A percentile compares a stretch with the other conserved stretches of the same genome.
Evolutionary conservation across 805 yeast genomes (phyloP).

Genomic region (Kazachstania kunashirensis): DNA sequence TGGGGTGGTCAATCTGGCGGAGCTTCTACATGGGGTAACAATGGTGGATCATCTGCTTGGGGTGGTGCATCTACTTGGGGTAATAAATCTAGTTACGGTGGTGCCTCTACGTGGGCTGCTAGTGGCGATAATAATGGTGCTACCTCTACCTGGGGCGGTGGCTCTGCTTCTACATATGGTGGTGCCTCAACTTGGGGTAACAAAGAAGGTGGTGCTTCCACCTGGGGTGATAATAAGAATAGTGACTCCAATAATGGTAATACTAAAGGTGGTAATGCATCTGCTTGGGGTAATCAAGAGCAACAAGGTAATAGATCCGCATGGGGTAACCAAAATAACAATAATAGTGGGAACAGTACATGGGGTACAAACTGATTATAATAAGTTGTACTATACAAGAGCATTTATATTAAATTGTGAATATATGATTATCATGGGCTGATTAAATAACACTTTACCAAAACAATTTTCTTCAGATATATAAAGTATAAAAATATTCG

Average conservation of each 20-base stretch:
- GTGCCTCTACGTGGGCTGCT: constrained; percentile 40
- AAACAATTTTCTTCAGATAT: too few relatives aligned
- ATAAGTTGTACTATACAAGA: too few relatives aligned
- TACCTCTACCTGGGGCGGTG: constrained; percentile 39
- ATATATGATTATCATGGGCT: too few relatives aligned
- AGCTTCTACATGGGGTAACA: constrained; percentile 35
- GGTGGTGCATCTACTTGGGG: constrained; percentile 34
- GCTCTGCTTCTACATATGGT: constrained; percentile 31
- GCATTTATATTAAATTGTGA: too few relatives aligned
- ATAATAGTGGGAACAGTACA: constrained; percentile 26
- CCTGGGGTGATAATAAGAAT: constrained; percentile 31
- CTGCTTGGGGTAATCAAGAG: constrained; percentile 30
- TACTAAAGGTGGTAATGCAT: constrained; percentile 30
- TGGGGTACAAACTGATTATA: constrained; percentile 27
- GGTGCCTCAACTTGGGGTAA: constrained; percentile 37
- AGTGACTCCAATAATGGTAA: constrained; percentile 21
- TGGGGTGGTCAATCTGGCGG: constrained; percentile 35
- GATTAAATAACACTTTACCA: too few relatives aligned
- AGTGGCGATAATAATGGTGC: constrained; percentile 35
- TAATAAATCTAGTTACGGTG: constrained; percentile 34
- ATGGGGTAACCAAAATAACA: constrained; percentile 25
- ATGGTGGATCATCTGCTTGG: constrained; percentile 33
- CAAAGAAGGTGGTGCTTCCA: constrained; percentile 34
- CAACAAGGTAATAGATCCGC: constrained; percentile 29
- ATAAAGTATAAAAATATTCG: too few relatives aligned